A percentile compares a stretch with the other conserved stretches of the same genome.
Evolutionary conservation across 2,329 filamentous ascomycete genomes (phyloP).

Genomic region (Fusarium veterinarium): DNA sequence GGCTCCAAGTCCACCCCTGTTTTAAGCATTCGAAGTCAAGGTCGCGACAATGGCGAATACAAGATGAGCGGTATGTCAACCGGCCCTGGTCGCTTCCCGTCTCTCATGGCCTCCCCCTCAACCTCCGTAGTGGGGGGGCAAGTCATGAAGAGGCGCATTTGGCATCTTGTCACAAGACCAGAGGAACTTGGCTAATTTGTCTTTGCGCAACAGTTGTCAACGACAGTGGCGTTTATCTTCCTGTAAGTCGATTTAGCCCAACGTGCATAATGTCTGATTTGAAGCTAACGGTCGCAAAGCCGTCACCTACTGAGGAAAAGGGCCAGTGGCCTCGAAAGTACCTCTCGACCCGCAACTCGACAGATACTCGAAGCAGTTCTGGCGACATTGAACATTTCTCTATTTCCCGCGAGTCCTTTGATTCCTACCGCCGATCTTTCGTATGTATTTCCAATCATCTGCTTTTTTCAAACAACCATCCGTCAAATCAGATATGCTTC

Average conservation of each 20-base stretch:
- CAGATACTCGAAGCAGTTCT: constrained; percentile 69
- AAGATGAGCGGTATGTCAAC: constrained; percentile 78
- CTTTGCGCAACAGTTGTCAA: constrained; percentile 78
- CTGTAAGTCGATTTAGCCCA: constrained; percentile 65
- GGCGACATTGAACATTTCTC: constrained; percentile 92
- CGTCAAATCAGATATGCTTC: neutral
- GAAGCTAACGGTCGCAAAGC: constrained; percentile 59
- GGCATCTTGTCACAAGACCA: constrained; percentile 40
- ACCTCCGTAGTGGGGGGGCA: constrained; percentile 7
- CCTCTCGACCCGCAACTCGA: constrained; percentile 64
- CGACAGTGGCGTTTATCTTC: constrained; percentile 93
- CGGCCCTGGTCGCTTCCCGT: constrained; percentile 16
- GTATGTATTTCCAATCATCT: constrained; percentile 64
- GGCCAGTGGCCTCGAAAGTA: constrained; percentile 76
- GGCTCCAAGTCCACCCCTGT: constrained; percentile 71
- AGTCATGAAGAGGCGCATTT: constrained; percentile 32
- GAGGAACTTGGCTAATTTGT: constrained; percentile 40
- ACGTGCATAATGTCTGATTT: neutral
- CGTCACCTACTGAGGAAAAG: constrained; percentile 89
- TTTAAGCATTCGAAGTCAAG: constrained; percentile 70
- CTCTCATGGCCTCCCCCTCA: constrained; percentile 17
- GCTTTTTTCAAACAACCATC: neutral
- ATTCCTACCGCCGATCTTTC: constrained; percentile 95
- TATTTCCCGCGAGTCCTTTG: constrained; percentile 96
- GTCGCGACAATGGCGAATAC: constrained; percentile 76